phyloP scores from a whole-genome alignment of 805 yeast genomes.

The Wickerhamomyces strasburgensis region DNA sequence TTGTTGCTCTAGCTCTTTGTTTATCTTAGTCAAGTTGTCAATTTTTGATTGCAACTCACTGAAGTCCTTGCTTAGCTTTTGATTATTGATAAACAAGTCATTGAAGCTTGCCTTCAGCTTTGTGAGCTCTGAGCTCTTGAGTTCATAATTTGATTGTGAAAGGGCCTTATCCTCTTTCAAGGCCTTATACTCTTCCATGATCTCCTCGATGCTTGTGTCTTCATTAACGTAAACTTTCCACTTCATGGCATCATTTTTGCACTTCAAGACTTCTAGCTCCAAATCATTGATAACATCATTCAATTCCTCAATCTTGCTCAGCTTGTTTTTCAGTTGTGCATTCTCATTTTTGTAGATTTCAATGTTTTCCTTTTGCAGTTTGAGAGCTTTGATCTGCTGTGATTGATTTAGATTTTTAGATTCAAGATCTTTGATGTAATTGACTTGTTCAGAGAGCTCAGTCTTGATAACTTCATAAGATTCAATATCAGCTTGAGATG shows the following conservation, averaged over 20 bases:
- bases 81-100: slow-evolving; percentile 36
- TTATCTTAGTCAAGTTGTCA: slow-evolving; percentile 27
- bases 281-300: slow-evolving; percentile 43
- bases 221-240: slow-evolving; percentile 40
- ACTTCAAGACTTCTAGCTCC: slow-evolving; percentile 44
- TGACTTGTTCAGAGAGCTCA: slow-evolving; percentile 37
- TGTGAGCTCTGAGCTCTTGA: slow-evolving; percentile 24
- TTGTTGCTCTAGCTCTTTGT: slow-evolving; percentile 46
- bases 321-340: slow-evolving; percentile 33
- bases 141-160: slow-evolving; percentile 27
- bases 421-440: slow-evolving; percentile 44
- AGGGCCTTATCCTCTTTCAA: slow-evolving; percentile 36
- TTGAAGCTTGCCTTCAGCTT: slow-evolving; percentile 26
- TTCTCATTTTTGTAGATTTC: slow-evolving; percentile 58
- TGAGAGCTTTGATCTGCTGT: slow-evolving; percentile 44
- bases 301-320: slow-evolving; percentile 34
- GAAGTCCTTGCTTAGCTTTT: slow-evolving; percentile 25
- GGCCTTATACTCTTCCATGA: slow-evolving; percentile 35
- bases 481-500: slow-evolving; percentile 31
- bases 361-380: slow-evolving; percentile 39
- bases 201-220: slow-evolving; percentile 27
- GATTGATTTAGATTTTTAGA: slow-evolving; percentile 48
- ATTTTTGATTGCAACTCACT: slow-evolving; percentile 23
- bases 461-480: slow-evolving; percentile 11
- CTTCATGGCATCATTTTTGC: slow-evolving; percentile 43